These are phyloP conservation scores for Tricholoma hemisulphureum DNA, from an alignment of 768 basidiomycete species.

Conservation along the genomic window DNA sequence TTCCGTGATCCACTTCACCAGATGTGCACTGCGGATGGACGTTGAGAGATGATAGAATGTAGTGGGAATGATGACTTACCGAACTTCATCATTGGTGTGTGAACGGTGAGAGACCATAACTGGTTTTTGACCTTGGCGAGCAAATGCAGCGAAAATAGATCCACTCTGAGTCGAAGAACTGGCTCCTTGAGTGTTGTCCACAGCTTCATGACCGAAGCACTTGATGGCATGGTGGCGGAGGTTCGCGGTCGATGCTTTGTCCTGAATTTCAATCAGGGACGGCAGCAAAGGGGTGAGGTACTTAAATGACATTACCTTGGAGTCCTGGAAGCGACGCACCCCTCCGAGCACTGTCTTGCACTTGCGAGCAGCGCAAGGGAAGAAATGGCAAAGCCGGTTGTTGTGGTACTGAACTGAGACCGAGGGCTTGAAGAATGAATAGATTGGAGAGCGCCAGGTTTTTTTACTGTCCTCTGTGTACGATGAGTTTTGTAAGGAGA, in stretches of 20 bases:
- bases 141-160: not conserved
- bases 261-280: too few relatives aligned
- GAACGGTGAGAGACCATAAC: not conserved
- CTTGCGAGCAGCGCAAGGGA: not conserved
- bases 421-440: not conserved
- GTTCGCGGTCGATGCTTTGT: not conserved
- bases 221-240: not conserved
- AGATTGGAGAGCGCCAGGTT: not conserved
- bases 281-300: too few relatives aligned
- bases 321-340: not conserved
- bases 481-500: too few relatives aligned
- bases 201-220: not conserved
- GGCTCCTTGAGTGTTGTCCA: not conserved
- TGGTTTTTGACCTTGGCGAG: not conserved
- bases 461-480: too few relatives aligned
- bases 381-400: not conserved
- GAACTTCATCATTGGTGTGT: not conserved
- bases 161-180: not conserved
- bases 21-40: not conserved
- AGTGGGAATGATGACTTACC: too few relatives aligned
- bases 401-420: not conserved
- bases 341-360: not conserved
- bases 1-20: not conserved
- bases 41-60: not conserved
- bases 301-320: too few relatives aligned